Base-by-base conservation (phyloP, 139 green algal genomes). In the Chlorella ohadii region DNA sequence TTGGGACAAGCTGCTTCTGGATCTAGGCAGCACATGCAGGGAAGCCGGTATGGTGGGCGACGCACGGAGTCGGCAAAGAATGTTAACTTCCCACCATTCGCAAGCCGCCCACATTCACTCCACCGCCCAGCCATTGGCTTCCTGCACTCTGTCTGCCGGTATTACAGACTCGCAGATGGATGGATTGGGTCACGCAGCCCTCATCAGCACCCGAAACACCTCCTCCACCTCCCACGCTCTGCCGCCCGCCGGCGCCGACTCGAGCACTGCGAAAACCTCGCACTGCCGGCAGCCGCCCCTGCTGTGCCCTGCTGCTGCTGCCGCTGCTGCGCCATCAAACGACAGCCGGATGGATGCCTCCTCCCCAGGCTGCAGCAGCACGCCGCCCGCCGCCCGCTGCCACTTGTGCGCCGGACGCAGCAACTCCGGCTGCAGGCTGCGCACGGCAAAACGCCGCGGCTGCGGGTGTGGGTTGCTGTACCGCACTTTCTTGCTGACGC, bases 401-500 rank as follows among this genome's bases (percentile, higher is more conserved):
- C 51, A 59, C 51, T 59, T 59, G 51, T 20, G 68, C 68, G 23
- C 31, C 38, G 38, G 22, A 5, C 23, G 68, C 68, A 7, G 25
- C 38, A 27, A 12, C 38, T 39, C 2, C 15, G 5, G 77, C 47
- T 19, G 38, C 38, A n/a, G 16, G 36, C 39, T 41, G 34, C 77
- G 77, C 59, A 82, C 39, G 9, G 27, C 13, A n/a, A 73, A 73
- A 16, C 61, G 77, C 15, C 59, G 28, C 11, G 38, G 55, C 38
- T 41, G 4, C 19, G 5, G 16, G 61, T 82, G 31, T 0, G 59
- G 61, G 77, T 39, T 82, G 77, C 36, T n/a, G 61, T 73, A 82
- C 15, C 77, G 77, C 77, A 82, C 77, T 39, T 82, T 82, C 77
- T 82, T 82, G 77, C 61, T 82, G 27, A 73, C 56, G 28, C 7